These are phyloP conservation scores for Penicillium concentricum DNA, from an alignment of 2,329 filamentous ascomycete genomes.

Conservation along the genomic window DNA sequence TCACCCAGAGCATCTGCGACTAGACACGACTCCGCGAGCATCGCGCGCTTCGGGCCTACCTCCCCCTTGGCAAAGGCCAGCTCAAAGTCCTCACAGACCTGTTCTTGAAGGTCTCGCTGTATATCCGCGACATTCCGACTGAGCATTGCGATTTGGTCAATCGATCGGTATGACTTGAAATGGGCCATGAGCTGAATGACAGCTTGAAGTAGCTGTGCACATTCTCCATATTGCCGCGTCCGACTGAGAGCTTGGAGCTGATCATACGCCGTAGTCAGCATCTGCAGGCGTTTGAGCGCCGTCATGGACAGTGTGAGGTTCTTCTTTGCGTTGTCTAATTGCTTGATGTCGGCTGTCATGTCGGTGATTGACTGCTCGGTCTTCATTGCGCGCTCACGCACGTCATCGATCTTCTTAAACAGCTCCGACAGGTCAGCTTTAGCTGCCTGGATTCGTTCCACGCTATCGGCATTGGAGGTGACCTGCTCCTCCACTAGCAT, in stretches of 20 bases:
- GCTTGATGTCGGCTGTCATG: constrained; percentile 99
- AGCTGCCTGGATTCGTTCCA: constrained; percentile 86
- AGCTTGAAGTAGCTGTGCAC: constrained; percentile 87
- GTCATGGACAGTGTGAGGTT: constrained; percentile 98
- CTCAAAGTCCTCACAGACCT: constrained; percentile 99
- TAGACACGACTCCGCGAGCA: constrained; percentile 80
- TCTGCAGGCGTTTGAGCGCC: constrained; percentile 91
- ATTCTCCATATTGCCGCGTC: constrained; percentile 89
- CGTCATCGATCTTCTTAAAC: constrained; percentile 92
- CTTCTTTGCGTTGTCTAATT: constrained; percentile 91
- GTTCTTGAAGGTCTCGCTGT: constrained; percentile 87
- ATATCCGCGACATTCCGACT: constrained; percentile 91
- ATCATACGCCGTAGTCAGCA: constrained; percentile 98
- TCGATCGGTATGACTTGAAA: constrained; percentile 96
- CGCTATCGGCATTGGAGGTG: constrained; percentile 79
- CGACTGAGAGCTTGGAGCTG: constrained; percentile 81
- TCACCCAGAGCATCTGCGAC: constrained; percentile 96
- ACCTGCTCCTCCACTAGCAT: constrained; percentile 72
- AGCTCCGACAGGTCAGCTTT: constrained; percentile 85
- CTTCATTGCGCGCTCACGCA: constrained; percentile 81
- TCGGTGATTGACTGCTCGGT: constrained; percentile 95
- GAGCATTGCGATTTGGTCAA: constrained; percentile 93
- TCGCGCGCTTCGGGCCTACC: constrained; percentile 65
- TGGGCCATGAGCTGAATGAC: constrained; percentile 97
- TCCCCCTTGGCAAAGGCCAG: constrained; percentile 89